phyloP scores from a whole-genome alignment of 23 red algal genomes.

The Agarophyton chilense region DNA sequence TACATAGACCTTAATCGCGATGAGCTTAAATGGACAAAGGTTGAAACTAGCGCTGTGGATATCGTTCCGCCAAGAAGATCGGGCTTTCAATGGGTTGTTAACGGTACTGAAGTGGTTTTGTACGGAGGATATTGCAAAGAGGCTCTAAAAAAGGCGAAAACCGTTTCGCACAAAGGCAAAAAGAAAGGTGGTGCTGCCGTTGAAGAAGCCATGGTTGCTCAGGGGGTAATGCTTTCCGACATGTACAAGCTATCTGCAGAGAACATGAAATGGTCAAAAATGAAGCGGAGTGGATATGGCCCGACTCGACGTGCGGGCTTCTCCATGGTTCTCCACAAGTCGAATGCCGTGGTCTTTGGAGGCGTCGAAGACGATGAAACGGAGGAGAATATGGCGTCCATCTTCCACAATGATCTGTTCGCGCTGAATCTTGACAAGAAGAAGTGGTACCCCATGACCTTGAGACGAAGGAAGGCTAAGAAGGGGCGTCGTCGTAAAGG shows the following conservation, averaged over 20 bases:
- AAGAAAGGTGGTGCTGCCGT: constrained; percentile 64
- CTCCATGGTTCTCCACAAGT: constrained; percentile 63
- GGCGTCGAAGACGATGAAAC: constrained; percentile 84
- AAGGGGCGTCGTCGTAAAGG: constrained; percentile 48
- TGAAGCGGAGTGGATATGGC: constrained; percentile 76
- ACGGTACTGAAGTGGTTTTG: constrained; percentile 51
- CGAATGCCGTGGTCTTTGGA: constrained; percentile 73
- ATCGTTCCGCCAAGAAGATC: constrained; percentile 62
- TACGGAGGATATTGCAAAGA: constrained; percentile 82
- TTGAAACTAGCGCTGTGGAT: constrained; percentile 55
- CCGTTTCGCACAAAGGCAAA: constrained; percentile 67
- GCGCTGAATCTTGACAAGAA: constrained; percentile 72
- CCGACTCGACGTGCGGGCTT: constrained; percentile 68
- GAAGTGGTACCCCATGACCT: constrained; percentile 84
- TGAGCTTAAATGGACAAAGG: constrained; percentile 76
- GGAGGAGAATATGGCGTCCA: constrained; percentile 70
- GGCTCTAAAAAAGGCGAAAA: constrained; percentile 41
- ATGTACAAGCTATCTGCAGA: constrained; percentile 52
- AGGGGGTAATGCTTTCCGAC: constrained; percentile 65
- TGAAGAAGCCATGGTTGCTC: constrained; percentile 70
- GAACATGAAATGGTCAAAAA: constrained; percentile 71
- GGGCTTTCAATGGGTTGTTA: constrained; percentile 77
- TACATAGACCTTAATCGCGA: constrained; percentile 70
- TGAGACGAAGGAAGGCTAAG: constrained; percentile 64
- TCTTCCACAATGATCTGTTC: constrained; percentile 81